These are phyloP conservation scores for Trifolium pratense DNA, from an alignment of 306 rosid genomes.

Conservation along the genomic window DNA sequence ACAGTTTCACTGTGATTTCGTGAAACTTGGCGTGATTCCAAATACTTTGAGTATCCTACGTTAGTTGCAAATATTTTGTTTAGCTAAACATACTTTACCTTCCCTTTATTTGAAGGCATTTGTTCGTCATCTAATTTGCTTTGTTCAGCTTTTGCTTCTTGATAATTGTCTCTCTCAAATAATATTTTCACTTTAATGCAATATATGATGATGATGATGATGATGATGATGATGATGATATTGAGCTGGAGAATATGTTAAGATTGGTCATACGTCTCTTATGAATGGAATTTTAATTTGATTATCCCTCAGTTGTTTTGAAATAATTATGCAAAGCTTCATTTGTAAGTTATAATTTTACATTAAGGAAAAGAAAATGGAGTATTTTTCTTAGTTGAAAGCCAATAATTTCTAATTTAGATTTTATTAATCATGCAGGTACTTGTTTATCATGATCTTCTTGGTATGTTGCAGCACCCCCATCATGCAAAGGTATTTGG, in stretches of 20 bases:
- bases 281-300: constrained; percentile 5
- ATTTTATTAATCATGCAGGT: constrained; percentile 57
- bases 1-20: no score
- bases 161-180: no score
- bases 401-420: constrained; percentile 20
- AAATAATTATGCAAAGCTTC: constrained; percentile 18
- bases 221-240: no score
- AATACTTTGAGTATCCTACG: no score
- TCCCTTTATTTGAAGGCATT: no score
- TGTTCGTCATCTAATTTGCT: constrained; percentile 26
- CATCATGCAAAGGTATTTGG: constrained; percentile 88
- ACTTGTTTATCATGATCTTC: constrained; percentile 92
- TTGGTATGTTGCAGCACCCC: constrained; percentile 94
- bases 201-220: background rate
- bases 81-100: no score
- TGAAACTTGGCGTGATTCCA: no score
- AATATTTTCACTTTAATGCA: constrained; percentile 3
- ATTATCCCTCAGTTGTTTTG: constrained; percentile 6
- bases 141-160: background rate
- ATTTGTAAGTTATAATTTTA: background rate
- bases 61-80: no score
- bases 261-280: background rate
- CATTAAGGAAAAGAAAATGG: constrained; percentile 4
- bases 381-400: background rate
- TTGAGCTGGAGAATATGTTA: constrained; percentile 22